Evolutionary conservation across 257 asterid genomes (phyloP), one percentile per base, ranked within the genome.

Genomic region (Asclepias syriaca): DNA sequence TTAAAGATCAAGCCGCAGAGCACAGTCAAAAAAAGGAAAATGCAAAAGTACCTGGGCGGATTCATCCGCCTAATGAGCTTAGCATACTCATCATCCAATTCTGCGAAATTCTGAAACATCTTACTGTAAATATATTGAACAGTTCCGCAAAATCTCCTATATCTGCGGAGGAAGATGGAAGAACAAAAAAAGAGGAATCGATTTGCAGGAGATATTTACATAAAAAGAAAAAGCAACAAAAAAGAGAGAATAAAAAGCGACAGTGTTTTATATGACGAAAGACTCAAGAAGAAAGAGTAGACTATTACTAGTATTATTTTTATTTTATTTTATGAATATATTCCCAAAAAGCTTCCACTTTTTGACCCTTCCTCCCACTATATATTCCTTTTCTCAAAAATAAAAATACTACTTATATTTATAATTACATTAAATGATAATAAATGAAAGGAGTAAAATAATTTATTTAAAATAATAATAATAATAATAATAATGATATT

Each of bases 1-100:
- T 70, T 24, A 19, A 43, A 63, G 29, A 55, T 5, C 50, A 24
- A 64, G 4, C 6, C 16, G 16, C 5, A 5, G 24, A 21, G 37
- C 3, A 3, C 8, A 57, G 16, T 15, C 15, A 66, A n/a, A 34
- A 34, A 34, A 34, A 34, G 3, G 0, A 34, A 34, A 34, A 34
- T 34, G 32, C 40, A 46, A 54, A 16, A 12, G 27, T 37, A 84
- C 96, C 92, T 88, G 55, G 96, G 91, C 4, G 96, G 92, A 81
- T 90, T 85, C 83, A 90, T 84, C 85, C 96, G 84, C 77, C 87
- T 75, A 34, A 88, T 68, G 65, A 90, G 87, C 86, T 90, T 90
- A 63, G 95, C 95, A 57, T 86, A 85, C 76, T 88, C 96, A 65
- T 88, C 95, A 45, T 90, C 96, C 87, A 78, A 83, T n/a, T 69